Evolutionary conservation across 2,329 filamentous ascomycete species (phyloP).

Genomic region (Aspergillus sp.): DNA sequence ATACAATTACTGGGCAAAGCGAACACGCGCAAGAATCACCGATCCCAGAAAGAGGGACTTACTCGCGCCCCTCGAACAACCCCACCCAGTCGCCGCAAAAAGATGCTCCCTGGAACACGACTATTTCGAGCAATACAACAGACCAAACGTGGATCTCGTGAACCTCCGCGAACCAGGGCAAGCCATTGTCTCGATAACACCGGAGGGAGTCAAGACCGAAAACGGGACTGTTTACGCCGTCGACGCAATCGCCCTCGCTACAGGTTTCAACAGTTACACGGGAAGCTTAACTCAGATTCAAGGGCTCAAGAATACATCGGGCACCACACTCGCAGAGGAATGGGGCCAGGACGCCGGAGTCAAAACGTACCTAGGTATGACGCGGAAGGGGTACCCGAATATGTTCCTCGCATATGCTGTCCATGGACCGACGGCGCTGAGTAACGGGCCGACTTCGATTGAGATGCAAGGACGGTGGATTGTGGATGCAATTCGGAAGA

Average conservation of each 20-base stretch:
- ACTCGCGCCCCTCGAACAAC: constrained; percentile 54
- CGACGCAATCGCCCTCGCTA: constrained; percentile 42
- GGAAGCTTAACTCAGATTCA: constrained; percentile 36
- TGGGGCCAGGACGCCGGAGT: constrained; percentile 12
- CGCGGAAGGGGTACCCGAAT: constrained; percentile 46
- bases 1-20: constrained; percentile 58
- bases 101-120: constrained; percentile 49
- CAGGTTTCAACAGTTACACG: constrained; percentile 42
- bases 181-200: constrained; percentile 41
- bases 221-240: constrained; percentile 39
- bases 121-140: constrained; percentile 53
- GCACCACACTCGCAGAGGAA: constrained; percentile 29
- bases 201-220: constrained; percentile 40
- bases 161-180: constrained; percentile 45
- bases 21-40: constrained; percentile 51
- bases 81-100: constrained; percentile 57
- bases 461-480: not conserved
- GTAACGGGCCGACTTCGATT: constrained; percentile 51
- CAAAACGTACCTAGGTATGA: constrained; percentile 44
- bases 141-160: constrained; percentile 49
- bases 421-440: constrained; percentile 56
- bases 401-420: constrained; percentile 56
- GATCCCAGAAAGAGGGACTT: constrained; percentile 53
- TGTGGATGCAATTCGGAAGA: constrained; percentile 49
- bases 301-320: constrained; percentile 31